Evolutionary conservation across 2,329 filamentous ascomycete genomes (phyloP), one percentile per base, ranked within the genome.

Genomic region (Ceratocystis smalleyi): DNA sequence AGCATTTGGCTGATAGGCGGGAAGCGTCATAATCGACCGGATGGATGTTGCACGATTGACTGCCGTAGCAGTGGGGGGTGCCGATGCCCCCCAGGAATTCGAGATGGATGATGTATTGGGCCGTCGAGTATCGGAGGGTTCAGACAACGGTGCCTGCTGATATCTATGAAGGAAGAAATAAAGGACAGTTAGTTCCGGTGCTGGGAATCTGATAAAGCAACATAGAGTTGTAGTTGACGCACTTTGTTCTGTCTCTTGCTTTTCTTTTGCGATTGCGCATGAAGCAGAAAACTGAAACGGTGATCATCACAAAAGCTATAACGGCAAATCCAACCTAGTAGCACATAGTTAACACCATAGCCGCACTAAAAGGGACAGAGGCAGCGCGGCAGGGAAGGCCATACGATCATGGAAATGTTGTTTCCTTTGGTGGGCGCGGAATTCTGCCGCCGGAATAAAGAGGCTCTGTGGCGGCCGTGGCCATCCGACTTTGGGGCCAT

Each of bases 11-110:
- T 87, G 86, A 73, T 99, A 99, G 0, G 88, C 82, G 0, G 94
- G 94, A 2, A 99, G 77, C 0, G 94, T 97, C 81, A 96, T 94
- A 64, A 97, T 85, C n/a, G 90, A 95, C 64, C 92, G 86, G 57
- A 97, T 80, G 7, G 89, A 95, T 0, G 89, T 91, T 70, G 92
- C 87, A 40, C 92, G 83, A 71, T 92, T 88, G 12, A 96, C 83
- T 68, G 67, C 35, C 65, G 59, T 64, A 60, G 51, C 62, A 45
- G 64, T 62, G 43, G 45, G 40, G 62, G 43, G 64, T 57, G 49
- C 61, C 57, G 54, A 61, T 66, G 40, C 35, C 24, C 30, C 64
- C 8, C 55, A 49, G 17, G 67, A 59, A 27, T 19, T 54, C 3
- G 49, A 24, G 17, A 64, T 43, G 6, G 63, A 63, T 45, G 67